Percentiles rank a stretch among this genome's conserved stretches.
These are phyloP conservation scores for Dendrobium catenatum DNA, from an alignment of 106 monocot genomes.

Conservation along the genomic window DNA sequence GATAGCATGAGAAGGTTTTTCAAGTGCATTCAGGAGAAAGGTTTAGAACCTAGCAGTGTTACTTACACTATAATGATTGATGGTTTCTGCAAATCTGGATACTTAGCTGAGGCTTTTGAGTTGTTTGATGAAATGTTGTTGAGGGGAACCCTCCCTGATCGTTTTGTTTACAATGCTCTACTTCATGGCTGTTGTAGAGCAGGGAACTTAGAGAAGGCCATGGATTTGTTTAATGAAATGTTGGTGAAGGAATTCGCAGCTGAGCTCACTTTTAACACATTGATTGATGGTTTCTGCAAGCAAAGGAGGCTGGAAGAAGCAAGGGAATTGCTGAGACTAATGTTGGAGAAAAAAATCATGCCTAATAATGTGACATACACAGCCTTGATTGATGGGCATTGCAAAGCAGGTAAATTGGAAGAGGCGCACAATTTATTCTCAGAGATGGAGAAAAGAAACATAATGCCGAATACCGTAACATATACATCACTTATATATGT, in stretches of 20 bases:
- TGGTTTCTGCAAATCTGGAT: slow-evolving; percentile 53
- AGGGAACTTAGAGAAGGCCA: slow-evolving; percentile 48
- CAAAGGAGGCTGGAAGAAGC: slow-evolving; percentile 55
- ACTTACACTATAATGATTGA: slow-evolving; percentile 77
- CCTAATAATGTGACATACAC: slow-evolving; percentile 47
- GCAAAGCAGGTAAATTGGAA: slow-evolving; percentile 40
- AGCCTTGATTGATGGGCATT: slow-evolving; percentile 51
- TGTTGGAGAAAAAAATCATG: slow-evolving; percentile 46
- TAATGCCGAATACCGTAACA: slow-evolving; percentile 37
- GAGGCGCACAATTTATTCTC: slow-evolving; percentile 40
- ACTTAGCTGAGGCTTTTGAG: slow-evolving; percentile 45
- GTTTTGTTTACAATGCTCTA: slow-evolving; percentile 46
- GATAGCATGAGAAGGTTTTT: slow-evolving; percentile 46
- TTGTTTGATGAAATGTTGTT: slow-evolving; percentile 72
- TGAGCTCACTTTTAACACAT: slow-evolving; percentile 43
- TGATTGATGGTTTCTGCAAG: slow-evolving; percentile 70
- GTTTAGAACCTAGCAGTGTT: slow-evolving; percentile 46
- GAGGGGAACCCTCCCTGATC: slow-evolving; percentile 45
- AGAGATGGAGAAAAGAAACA: slow-evolving; percentile 55
- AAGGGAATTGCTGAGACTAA: slow-evolving; percentile 31
- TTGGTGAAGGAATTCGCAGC: slow-evolving; percentile 33
- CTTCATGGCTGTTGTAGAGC: slow-evolving; percentile 50
- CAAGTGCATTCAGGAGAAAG: slow-evolving; percentile 29
- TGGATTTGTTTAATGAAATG: slow-evolving; percentile 46
- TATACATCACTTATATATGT: slow-evolving; percentile 63